Conservation (phyloP, 1,139 yeast species). For the Candida sanyaensis region DNA sequence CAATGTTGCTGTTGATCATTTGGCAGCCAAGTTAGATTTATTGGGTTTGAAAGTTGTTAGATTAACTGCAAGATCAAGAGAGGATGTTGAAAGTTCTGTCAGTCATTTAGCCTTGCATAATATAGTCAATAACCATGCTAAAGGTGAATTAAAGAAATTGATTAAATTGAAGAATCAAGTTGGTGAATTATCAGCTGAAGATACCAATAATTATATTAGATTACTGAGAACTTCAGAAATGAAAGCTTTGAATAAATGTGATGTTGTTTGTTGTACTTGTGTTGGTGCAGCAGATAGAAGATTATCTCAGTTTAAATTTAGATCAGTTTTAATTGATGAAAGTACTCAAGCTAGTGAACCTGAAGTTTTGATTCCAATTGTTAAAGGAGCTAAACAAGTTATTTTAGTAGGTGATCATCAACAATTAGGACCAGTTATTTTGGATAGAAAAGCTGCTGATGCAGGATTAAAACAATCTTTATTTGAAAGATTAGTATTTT, state of each 20-base stretch:
- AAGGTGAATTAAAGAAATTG: slow-evolving; percentile 60
- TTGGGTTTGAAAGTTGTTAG: slow-evolving; percentile 79
- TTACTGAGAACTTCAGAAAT: slow-evolving; percentile 51
- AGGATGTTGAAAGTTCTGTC: slow-evolving; percentile 72
- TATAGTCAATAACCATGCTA: slow-evolving; percentile 45
- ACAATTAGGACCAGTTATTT: slow-evolving; percentile 89
- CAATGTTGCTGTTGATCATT: slow-evolving; percentile 92
- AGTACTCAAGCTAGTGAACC: slow-evolving; percentile 95
- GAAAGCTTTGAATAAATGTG: slow-evolving; percentile 56
- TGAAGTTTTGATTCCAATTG: slow-evolving; percentile 84
- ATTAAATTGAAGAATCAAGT: slow-evolving; percentile 58
- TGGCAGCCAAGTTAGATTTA: slow-evolving; percentile 67
- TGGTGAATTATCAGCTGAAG: slow-evolving; percentile 69
- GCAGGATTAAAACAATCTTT: slow-evolving; percentile 86
- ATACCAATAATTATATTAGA: slow-evolving; percentile 45
- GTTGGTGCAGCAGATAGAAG: slow-evolving; percentile 86
- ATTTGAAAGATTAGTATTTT: slow-evolving; percentile 80
- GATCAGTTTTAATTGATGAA: slow-evolving; percentile 86
- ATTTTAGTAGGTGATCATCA: slow-evolving; percentile 94
- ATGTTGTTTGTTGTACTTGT: slow-evolving; percentile 89
- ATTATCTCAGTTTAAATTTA: slow-evolving; percentile 54
- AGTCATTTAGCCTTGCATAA: slow-evolving; percentile 56
- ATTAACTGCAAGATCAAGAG: slow-evolving; percentile 74
- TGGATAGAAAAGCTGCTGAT: slow-evolving; percentile 76
- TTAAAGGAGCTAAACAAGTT: slow-evolving; percentile 86